Base-by-base conservation (phyloP, 768 basidiomycete species). In the Calvatia gigantea region DNA sequence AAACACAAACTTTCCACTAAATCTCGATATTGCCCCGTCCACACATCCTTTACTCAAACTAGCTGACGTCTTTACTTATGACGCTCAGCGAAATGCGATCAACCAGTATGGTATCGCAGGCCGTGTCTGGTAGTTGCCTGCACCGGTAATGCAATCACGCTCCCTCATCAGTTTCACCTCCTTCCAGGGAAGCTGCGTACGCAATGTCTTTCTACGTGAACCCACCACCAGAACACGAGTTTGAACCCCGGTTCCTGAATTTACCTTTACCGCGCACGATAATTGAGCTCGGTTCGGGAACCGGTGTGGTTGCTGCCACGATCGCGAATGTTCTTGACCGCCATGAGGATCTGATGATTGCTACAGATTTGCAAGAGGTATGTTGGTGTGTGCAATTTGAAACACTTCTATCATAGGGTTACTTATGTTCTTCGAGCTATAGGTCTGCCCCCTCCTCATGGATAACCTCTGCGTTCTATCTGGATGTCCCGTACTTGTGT, bases 341-440 rank as follows among this genome's bases (percentile, higher is more conserved):
- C 19, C 66, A 70, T 5, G 62, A 82, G 12, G 82, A 84, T 45
- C 62, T 73, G 2, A 54, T 78, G 32, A 75, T 89, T 17, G 76
- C 79, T 6, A 94, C 91, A 6, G 94, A 95, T 71, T 79, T 95
- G 7, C 83, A 83, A 2, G 87, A 91, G 59, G 91, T 93, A 54
- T 73, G 62, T 42, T 12, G 12, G 35, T 31, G 4, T 29, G 50
- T 25, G 33, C 31, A 59, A 39, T 35, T n/a, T n/a, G n/a, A n/a
- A 35, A 21, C 19, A 33, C 51, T 29, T 50, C 33, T 27, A 21
- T 42, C 17, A 42, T 42, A 21, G 11, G 17, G 25, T n/a, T 23
- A 23, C 27, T 37, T 27, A 47, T 17, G 50, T 53, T 3, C 49
- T 7, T 2, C 14, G 21, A 21, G 19, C 29, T 46, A 19, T 51